Evolutionary conservation across 352 stramenopile species (phyloP), one percentile per base, ranked within the genome.

Genomic region (Phytopythium sindhum): DNA sequence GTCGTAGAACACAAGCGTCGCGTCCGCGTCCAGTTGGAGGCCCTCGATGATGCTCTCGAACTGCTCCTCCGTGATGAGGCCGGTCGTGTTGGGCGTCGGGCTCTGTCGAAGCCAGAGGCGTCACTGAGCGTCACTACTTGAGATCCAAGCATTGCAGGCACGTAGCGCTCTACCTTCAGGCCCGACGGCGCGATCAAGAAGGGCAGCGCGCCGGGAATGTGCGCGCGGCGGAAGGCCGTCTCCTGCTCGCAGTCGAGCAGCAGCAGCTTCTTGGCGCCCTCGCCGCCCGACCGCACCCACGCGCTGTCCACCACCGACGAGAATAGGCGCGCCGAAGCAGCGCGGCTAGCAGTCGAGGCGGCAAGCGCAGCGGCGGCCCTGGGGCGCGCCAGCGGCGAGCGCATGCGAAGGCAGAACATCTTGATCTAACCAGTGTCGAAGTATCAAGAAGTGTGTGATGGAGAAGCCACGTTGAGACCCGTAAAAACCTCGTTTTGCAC

Each of bases 1-100:
- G 63, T 92, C 85, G 66, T 94, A 94, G 55, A 94, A 89, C 19
- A 94, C 83, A 21, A 94, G 60, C 45, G 78, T 89, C 24, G 69
- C 74, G 52, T 87, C 70, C 15, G 67, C 69, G 10, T 78, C 67
- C 29, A 91, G 63, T 21, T 76, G 63, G 42, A 91, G 39, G 26
- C 71, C 60, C 35, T 84, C 70, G 23, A 89, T 26, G 5, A 84
- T 44, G 47, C 81, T 66, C 33, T 63, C 23, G 64, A 90, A 90
- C 50, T 82, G 66, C 23, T 68, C 37, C 28, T 69, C 12, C 37
- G 67, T 75, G 33, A 89, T 69, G 50, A 88, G 74, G 17, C 75
- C 72, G 12, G 74, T 88, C 31, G 74, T 58, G 21, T 74, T 71
- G 23, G 71, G 73, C 45, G 74, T 75, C 53, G 65, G 61, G 37